Evolutionary conservation across 2,329 filamentous ascomycete species (phyloP), one percentile per base, ranked within the genome.

Genomic region (Thelonectria olida): DNA sequence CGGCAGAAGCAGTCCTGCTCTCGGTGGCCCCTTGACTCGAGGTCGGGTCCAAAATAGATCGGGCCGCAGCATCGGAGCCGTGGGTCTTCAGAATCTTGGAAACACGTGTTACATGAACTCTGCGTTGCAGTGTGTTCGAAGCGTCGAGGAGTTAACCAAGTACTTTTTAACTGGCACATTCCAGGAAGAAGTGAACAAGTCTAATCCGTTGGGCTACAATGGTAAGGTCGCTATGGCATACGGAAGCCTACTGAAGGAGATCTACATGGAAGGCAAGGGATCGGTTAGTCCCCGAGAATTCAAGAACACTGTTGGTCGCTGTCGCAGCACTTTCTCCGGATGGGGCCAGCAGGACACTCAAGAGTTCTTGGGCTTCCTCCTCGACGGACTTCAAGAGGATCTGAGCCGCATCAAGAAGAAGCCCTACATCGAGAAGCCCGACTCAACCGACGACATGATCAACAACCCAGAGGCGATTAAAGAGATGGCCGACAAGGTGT

Each of bases 41-140:
- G 92, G 92, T 41, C 86, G 92, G 58, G 80, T 85, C 7, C 87
- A 90, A 62, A 89, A 88, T 65, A 90, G 88, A 67, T 86, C 88
- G 38, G 91, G 91, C 9, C 88, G 89, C 63, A 87, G 88, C 12
- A 78, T 88, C 31, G 96, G 96, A 28, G 90, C 90, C 39, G 91
- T 94, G 41, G 96, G 96, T 31, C 81, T 99, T 53, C 88, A 87
- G 65, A 99, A 99, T 73, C 81, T 99, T 13, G 96, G 96, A 49
- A 99, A 99, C 73, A 98, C 96, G 0, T 99, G 96, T 79, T 99
- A 99, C 80, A 97, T 98, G 94, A 98, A 98, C 77, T 97, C 95
- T 20, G 96, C 96, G 9, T 82, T 98, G 55, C 96, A 99, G 75
- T 99, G 96, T 75, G 88, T 99, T 52, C 89, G 95, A 51, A 96